Evolutionary conservation across 2,329 filamentous ascomycete species (phyloP).

Genomic region (Seiridium cupressi): DNA sequence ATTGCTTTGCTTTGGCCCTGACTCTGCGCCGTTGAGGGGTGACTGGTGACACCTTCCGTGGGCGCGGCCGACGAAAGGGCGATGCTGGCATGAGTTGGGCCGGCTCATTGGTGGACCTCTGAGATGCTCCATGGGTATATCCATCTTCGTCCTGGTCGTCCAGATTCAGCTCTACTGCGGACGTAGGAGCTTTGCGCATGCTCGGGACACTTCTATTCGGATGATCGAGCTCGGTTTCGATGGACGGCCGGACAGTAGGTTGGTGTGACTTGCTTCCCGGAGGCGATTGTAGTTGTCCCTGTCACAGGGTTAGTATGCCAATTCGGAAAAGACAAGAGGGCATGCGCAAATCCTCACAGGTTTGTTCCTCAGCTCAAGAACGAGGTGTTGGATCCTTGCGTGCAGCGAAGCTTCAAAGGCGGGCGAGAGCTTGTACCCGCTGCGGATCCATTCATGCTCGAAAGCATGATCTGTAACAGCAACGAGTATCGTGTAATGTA

Average conservation of each 20-base stretch:
- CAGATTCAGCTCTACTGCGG: too few species aligned
- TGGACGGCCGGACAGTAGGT: too few species aligned
- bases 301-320: not conserved
- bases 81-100: too few species aligned
- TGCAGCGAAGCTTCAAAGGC: not conserved
- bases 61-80: not conserved
- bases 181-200: too few species aligned
- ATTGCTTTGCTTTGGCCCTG: conserved; percentile 22
- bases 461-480: not conserved
- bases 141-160: too few species aligned
- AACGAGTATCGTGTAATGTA: not conserved
- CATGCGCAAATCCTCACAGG: not conserved
- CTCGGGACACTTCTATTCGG: too few species aligned
- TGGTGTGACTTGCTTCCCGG: not conserved
- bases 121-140: too few species aligned
- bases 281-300: not conserved
- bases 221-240: too few species aligned
- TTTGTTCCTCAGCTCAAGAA: not conserved
- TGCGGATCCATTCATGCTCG: not conserved
- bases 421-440: not conserved
- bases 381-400: not conserved
- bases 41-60: not conserved
- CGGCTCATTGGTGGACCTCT: too few species aligned
- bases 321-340: not conserved
- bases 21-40: conserved; percentile 20